Evolutionary conservation across 768 basidiomycete species (phyloP), one percentile per base, ranked within the genome.

Genomic region (Suillus paluster): DNA sequence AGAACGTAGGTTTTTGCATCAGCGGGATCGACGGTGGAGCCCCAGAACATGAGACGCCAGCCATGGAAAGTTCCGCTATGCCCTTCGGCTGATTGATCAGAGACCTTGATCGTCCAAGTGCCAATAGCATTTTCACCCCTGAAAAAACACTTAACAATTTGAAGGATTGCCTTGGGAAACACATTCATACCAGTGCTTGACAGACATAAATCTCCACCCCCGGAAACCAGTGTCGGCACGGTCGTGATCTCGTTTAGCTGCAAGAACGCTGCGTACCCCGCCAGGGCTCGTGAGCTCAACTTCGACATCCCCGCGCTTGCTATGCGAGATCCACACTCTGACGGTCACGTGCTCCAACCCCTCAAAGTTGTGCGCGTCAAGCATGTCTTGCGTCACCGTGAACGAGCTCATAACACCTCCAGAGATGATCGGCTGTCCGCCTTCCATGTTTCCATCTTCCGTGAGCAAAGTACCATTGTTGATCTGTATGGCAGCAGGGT

Each of bases 201-300:
- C 85, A 34, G 87, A 86, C 95, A 98, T 99, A 73, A 99, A 99
- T n/a, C 84, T 89, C 97, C 97, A 99, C 1, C 94, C 96, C n/a
- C 86, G 86, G 73, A 84, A 97, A 10, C 97, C 97, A 10, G 80
- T 82, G 5, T 69, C 73, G 19, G 84, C 88, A 41, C 72, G 73
- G 71, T 99, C 97, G 14, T 80, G 80, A 38, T 79, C 69, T 64
- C 97, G 85, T 60, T 80, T 82, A 21, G 87, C 86, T 23, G 91
- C 96, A 44, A 99, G 77, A 15, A 98, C 81, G 71, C 95, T 97
- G 71, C 79, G 88, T 64, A 99, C 81, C 12, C 94, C 94, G 49
- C 85, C 86, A 0, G 97, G 97, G 69, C 95, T 97, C 21, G 81
- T 73, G 50, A 99, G 72, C 72, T 95, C 90, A 53, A 98, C 93